Conservation (phyloP, 148 eudicot species). For the Agrostemma githago region DNA sequence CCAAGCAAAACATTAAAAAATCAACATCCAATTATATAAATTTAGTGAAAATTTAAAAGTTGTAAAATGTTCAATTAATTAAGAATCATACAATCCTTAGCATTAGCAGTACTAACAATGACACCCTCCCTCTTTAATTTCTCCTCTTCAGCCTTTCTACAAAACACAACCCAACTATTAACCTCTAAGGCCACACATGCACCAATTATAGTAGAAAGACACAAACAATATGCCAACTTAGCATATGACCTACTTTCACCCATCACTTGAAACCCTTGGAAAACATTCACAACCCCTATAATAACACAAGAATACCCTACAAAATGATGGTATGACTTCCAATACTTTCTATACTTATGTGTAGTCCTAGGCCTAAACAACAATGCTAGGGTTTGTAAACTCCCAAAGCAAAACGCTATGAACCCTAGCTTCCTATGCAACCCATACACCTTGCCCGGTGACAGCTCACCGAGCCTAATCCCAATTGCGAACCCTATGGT, state of each 20-base stretch:
- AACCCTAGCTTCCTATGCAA: constrained; percentile 69
- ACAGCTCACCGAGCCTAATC: constrained; percentile 59
- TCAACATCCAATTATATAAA: too few relatives aligned
- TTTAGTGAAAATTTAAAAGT: too few relatives aligned
- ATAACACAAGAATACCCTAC: constrained; percentile 91
- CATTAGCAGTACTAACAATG: constrained; percentile 31
- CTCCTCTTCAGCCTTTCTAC: constrained; percentile 88
- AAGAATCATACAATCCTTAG: constrained; percentile 36
- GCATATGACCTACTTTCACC: constrained; percentile 60
- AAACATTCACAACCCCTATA: constrained; percentile 81
- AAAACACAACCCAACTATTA: constrained; percentile 87
- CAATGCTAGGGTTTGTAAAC: constrained; percentile 73
- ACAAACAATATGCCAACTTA: constrained; percentile 66
- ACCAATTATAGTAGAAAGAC: constrained; percentile 69
- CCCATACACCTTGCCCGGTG: constrained; percentile 71
- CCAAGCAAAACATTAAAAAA: too few relatives aligned
- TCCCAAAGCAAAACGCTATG: constrained; percentile 57
- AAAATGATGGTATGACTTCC: constrained; percentile 97
- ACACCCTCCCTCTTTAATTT: constrained; percentile 75
- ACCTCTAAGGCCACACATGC: constrained; percentile 79
- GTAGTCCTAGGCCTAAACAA: constrained; percentile 87
- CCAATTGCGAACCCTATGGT: constrained; percentile 75
- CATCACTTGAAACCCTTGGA: constrained; percentile 85
- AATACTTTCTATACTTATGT: constrained; percentile 73
- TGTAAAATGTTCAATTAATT: constrained; percentile 19